Percentiles rank a stretch among this genome's conserved stretches.
Conservation (phyloP, 768 basidiomycete genomes). For the Mycena floridula region DNA sequence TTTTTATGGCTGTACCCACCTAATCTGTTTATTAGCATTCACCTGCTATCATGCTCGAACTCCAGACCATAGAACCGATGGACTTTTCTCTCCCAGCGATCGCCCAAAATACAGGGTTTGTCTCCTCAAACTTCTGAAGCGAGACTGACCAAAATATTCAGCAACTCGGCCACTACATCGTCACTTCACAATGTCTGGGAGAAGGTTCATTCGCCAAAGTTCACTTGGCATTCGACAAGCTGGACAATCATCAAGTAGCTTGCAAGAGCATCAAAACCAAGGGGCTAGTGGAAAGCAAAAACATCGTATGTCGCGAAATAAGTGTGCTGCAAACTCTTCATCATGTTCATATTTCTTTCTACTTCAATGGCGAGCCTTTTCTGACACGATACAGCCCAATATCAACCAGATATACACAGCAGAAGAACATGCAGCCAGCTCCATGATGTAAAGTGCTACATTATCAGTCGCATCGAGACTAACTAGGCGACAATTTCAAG, state of each 20-base stretch:
- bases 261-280: conserved; percentile 76
- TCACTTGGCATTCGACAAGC: conserved; percentile 65
- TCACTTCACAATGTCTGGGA: conserved; percentile 78
- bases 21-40: conserved; percentile 40
- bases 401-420: conserved; percentile 76
- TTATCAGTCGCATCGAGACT: neutral
- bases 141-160: conserved; percentile 20
- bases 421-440: conserved; percentile 57
- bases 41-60: conserved; percentile 22
- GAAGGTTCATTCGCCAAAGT: conserved; percentile 81
- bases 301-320: too few relatives aligned
- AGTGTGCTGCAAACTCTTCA: too few relatives aligned
- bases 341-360: neutral
- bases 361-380: too few relatives aligned
- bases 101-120: conserved; percentile 58
- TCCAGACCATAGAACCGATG: neutral
- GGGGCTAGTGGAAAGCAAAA: conserved; percentile 48
- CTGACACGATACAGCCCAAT: conserved; percentile 69
- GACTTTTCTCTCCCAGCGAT: too few relatives aligned
- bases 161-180: conserved; percentile 60
- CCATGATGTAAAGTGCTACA: conserved; percentile 23
- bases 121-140: conserved; percentile 3
- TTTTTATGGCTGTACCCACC: neutral
- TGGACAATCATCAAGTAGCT: conserved; percentile 65
- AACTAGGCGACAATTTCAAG: conserved; percentile 24